Evolutionary conservation across 1,139 yeast species (phyloP).

Genomic region (Kluyveromyces sp.): DNA sequence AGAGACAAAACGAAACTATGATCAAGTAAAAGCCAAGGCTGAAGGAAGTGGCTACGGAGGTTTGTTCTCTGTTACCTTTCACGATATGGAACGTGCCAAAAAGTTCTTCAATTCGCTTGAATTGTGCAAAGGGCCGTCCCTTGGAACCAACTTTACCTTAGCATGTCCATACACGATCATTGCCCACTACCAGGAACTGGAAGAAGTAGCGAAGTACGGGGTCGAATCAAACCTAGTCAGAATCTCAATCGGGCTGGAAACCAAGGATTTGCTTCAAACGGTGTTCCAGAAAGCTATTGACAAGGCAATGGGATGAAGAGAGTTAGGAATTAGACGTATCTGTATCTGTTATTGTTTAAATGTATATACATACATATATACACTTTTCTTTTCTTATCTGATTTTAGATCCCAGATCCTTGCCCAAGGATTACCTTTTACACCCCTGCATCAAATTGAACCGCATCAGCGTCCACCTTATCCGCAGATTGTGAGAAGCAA

Average conservation of each 20-base stretch:
- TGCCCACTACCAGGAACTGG: conserved; percentile 82
- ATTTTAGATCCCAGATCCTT: background rate
- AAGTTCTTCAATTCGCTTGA: conserved; percentile 68
- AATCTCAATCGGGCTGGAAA: conserved; percentile 79
- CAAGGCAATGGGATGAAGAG: conserved; percentile 12
- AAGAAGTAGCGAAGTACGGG: conserved; percentile 77
- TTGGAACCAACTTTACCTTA: conserved; percentile 89
- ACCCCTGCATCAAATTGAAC: too few relatives aligned
- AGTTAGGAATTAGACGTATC: background rate
- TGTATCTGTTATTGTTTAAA: conserved; percentile 2
- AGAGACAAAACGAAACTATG: conserved; percentile 58
- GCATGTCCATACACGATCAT: conserved; percentile 88
- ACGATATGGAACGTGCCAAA: conserved; percentile 58
- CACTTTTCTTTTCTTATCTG: background rate
- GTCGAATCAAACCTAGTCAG: conserved; percentile 76
- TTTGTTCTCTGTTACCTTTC: conserved; percentile 68
- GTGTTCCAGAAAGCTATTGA: conserved; percentile 48
- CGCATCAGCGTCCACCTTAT: too few relatives aligned
- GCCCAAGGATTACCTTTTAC: too few relatives aligned
- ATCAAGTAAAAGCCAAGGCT: conserved; percentile 50
- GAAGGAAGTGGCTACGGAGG: conserved; percentile 88
- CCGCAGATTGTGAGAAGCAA: too few relatives aligned
- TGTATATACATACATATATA: conserved; percentile 6
- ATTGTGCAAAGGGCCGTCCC: conserved; percentile 86
- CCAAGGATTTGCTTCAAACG: conserved; percentile 42